These are phyloP conservation scores for Acarospora socialis DNA, from an alignment of 2,329 filamentous ascomycete species.

Conservation along the genomic window DNA sequence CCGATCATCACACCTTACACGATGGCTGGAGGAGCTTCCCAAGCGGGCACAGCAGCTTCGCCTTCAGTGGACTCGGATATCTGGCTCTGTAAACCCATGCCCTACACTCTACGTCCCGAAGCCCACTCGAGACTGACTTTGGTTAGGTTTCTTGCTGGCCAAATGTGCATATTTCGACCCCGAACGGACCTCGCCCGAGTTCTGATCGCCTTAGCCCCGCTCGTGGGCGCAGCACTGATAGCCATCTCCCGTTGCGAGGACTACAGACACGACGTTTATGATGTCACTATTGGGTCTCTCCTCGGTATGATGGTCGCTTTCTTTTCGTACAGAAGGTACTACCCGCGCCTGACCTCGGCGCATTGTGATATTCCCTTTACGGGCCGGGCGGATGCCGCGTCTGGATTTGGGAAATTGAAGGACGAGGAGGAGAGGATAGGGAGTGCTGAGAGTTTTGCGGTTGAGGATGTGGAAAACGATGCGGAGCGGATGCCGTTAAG, in stretches of 20 bases:
- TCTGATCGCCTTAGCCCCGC: slow-evolving; percentile 39
- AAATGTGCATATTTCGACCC: slow-evolving; percentile 45
- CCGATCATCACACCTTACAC: slow-evolving; percentile 41
- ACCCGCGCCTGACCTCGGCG: slow-evolving; percentile 36
- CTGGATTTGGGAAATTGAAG: slow-evolving; percentile 25
- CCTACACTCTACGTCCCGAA: too few species aligned
- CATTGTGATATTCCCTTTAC: slow-evolving; percentile 39
- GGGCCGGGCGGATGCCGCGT: slow-evolving; percentile 21
- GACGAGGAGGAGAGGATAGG: slow-evolving; percentile 31
- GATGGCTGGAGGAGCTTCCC: slow-evolving; percentile 54
- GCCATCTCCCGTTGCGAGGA: slow-evolving; percentile 49
- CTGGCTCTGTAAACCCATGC: slow-evolving; percentile 30
- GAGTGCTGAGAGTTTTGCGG: slow-evolving; percentile 21
- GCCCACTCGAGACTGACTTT: too few species aligned
- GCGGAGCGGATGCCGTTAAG: slow-evolving; percentile 11
- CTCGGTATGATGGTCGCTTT: slow-evolving; percentile 41
- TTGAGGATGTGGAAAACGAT: slow-evolving; percentile 19
- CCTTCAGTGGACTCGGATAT: slow-evolving; percentile 48
- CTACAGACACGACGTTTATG: slow-evolving; percentile 50
- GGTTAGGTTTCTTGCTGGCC: slow-evolving; percentile 33
- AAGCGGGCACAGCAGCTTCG: slow-evolving; percentile 47
- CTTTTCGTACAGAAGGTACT: slow-evolving; percentile 47
- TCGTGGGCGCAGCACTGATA: slow-evolving; percentile 44
- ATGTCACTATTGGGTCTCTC: slow-evolving; percentile 42
- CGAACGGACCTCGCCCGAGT: slow-evolving; percentile 42